Evolutionary conservation across 805 yeast genomes (phyloP).

Genomic region (Yarrowia osloensis): DNA sequence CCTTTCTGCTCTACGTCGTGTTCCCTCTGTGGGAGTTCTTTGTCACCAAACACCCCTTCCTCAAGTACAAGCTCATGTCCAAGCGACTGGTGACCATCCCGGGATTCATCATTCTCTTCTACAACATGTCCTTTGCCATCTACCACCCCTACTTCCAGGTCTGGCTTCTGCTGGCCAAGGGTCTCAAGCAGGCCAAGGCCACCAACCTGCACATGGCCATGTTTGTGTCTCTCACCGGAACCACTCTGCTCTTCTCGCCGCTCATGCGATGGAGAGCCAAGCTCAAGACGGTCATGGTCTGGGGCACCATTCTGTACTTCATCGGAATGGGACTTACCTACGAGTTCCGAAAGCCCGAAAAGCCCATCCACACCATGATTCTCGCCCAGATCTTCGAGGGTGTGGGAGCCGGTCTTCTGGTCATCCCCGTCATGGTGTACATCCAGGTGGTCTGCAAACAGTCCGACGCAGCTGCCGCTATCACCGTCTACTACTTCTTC

Average conservation of each 20-base stretch:
- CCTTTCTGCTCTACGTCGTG: neutral
- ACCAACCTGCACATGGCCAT: constrained; percentile 25
- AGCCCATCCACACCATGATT: constrained; percentile 1
- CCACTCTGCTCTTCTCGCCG: constrained; percentile 4
- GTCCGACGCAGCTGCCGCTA: constrained; percentile 29
- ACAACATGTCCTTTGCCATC: constrained; percentile 21
- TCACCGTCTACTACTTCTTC: constrained; percentile 28
- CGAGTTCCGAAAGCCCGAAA: constrained; percentile 22
- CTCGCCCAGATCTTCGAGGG: constrained; percentile 19
- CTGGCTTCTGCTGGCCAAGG: constrained; percentile 18
- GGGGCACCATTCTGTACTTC: constrained; percentile 9
- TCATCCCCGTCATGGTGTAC: constrained; percentile 15
- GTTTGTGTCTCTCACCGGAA: constrained; percentile 14
- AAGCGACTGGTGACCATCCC: neutral
- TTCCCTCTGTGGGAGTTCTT: constrained; percentile 6
- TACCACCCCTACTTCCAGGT: constrained; percentile 20
- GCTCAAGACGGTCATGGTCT: constrained; percentile 5
- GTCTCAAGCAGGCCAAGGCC: constrained; percentile 15
- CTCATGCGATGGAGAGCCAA: constrained; percentile 26
- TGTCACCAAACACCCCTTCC: constrained; percentile 11
- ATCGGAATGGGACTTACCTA: constrained; percentile 15
- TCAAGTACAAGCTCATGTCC: constrained; percentile 20
- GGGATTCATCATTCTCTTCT: constrained; percentile 12
- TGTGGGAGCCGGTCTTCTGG: constrained; percentile 10
- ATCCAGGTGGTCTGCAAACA: constrained; percentile 23